Percentiles rank a stretch among this genome's conserved stretches.
Evolutionary conservation across 805 yeast species (phyloP).

Genomic region (Wickerhamomyces alni): DNA sequence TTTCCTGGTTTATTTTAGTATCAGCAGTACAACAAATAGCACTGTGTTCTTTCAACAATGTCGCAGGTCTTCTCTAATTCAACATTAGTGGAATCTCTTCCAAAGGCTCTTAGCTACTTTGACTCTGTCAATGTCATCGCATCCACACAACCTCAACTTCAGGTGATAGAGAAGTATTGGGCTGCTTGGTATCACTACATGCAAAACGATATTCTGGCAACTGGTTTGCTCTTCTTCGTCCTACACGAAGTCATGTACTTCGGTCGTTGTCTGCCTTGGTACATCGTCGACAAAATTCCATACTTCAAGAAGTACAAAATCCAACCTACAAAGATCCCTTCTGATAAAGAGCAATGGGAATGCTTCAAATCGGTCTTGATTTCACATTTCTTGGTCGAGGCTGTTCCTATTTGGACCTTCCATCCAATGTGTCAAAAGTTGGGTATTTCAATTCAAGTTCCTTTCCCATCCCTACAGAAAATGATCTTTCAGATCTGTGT

Average conservation of each 20-base stretch:
- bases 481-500: slow-evolving; percentile 62
- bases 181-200: slow-evolving; percentile 82
- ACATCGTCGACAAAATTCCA: slow-evolving; percentile 77
- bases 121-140: neutral
- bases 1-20: neutral
- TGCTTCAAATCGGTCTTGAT: slow-evolving; percentile 80
- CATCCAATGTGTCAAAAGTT: slow-evolving; percentile 83
- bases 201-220: slow-evolving; percentile 85
- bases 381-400: slow-evolving; percentile 89
- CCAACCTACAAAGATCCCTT: slow-evolving; percentile 80
- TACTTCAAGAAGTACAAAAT: slow-evolving; percentile 83
- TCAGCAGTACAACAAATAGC: neutral
- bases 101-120: neutral
- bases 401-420: slow-evolving; percentile 94
- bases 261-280: slow-evolving; percentile 91
- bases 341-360: slow-evolving; percentile 84
- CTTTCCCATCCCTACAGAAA: slow-evolving; percentile 67
- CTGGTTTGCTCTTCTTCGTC: slow-evolving; percentile 78
- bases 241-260: slow-evolving; percentile 88
- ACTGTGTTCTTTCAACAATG: neutral
- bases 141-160: slow-evolving; percentile 28
- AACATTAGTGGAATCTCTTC: slow-evolving; percentile 2
- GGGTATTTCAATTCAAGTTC: slow-evolving; percentile 74
- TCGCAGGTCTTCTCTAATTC: slow-evolving; percentile 2
- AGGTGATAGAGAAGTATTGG: slow-evolving; percentile 68